A percentile compares a stretch with the other conserved stretches of the same genome.
Conservation (phyloP, 2,329 filamentous ascomycete species). For the Apiospora marii region DNA sequence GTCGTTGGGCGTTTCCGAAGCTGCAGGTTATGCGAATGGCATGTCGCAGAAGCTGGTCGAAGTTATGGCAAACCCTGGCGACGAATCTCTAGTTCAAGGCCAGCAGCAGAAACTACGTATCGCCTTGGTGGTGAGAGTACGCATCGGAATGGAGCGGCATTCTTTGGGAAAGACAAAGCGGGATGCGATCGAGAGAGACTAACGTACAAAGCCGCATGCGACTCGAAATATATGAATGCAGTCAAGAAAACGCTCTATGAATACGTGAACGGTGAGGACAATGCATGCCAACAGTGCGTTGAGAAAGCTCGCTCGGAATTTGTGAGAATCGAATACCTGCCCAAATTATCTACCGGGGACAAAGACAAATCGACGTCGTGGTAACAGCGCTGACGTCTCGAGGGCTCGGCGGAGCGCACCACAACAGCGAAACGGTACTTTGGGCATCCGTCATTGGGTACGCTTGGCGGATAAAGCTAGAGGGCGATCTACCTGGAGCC, state of each 20-base stretch:
- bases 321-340: neutral
- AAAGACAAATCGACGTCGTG: slow-evolving; percentile 4
- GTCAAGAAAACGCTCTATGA: neutral
- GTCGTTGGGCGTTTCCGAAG: neutral
- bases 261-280: neutral
- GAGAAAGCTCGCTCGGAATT: slow-evolving; percentile 1
- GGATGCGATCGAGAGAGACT: slow-evolving; percentile 6
- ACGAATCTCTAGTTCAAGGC: slow-evolving; percentile 5
- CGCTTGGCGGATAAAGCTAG: neutral
- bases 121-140: slow-evolving; percentile 32
- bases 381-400: slow-evolving; percentile 9
- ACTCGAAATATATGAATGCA: neutral
- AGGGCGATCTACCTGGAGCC: neutral
- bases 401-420: slow-evolving; percentile 15
- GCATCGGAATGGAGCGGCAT: slow-evolving; percentile 39
- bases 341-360: slow-evolving; percentile 6
- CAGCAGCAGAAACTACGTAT: slow-evolving; percentile 31
- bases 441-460: slow-evolving; percentile 19
- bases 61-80: slow-evolving; percentile 7
- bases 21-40: slow-evolving; percentile 2
- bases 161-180: slow-evolving; percentile 35
- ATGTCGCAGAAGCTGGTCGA: neutral
- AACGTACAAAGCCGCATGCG: slow-evolving; percentile 4
- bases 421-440: neutral
- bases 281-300: slow-evolving; percentile 9